Conservation (phyloP, 2,329 filamentous ascomycete genomes). For the Pezicula rhizophila region DNA sequence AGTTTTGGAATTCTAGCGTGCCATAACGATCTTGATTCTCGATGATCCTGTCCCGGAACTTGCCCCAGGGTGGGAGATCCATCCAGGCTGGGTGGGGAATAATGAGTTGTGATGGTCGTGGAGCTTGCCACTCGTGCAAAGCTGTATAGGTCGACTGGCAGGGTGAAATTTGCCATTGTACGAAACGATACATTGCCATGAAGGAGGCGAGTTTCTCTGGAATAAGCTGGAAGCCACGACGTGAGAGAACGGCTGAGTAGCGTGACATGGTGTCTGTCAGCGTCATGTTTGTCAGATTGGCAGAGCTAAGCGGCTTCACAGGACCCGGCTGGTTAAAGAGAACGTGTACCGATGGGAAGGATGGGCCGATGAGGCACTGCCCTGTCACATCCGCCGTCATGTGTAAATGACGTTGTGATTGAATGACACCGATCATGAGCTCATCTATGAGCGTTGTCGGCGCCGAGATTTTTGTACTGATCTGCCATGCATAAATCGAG, state of each 20-base stretch:
- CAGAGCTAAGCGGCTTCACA: conserved; percentile 11
- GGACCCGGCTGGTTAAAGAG: conserved; percentile 20
- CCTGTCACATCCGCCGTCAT: conserved; percentile 12
- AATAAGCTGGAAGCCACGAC: conserved; percentile 20
- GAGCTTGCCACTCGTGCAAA: conserved; percentile 23
- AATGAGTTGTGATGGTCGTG: conserved; percentile 15
- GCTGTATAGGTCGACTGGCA: conserved; percentile 16
- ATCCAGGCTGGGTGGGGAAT: conserved; percentile 25
- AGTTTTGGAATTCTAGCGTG: conserved; percentile 21
- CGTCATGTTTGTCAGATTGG: neutral
- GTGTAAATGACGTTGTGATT: conserved; percentile 20
- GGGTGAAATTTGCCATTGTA: conserved; percentile 25
- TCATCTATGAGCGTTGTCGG: conserved; percentile 23
- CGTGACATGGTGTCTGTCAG: conserved; percentile 22
- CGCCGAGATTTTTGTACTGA: conserved; percentile 24
- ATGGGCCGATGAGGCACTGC: conserved; percentile 15
- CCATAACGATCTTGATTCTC: conserved; percentile 22
- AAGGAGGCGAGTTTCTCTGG: conserved; percentile 25
- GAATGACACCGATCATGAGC: conserved; percentile 22
- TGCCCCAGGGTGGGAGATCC: conserved; percentile 24
- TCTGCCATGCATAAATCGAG: conserved; percentile 24
- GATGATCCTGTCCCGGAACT: conserved; percentile 22
- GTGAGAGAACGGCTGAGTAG: conserved; percentile 20
- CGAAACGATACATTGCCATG: conserved; percentile 26
- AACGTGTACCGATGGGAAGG: conserved; percentile 22